Base-by-base conservation (phyloP, 2,329 filamentous ascomycete genomes). In the Xylariales sp. region DNA sequence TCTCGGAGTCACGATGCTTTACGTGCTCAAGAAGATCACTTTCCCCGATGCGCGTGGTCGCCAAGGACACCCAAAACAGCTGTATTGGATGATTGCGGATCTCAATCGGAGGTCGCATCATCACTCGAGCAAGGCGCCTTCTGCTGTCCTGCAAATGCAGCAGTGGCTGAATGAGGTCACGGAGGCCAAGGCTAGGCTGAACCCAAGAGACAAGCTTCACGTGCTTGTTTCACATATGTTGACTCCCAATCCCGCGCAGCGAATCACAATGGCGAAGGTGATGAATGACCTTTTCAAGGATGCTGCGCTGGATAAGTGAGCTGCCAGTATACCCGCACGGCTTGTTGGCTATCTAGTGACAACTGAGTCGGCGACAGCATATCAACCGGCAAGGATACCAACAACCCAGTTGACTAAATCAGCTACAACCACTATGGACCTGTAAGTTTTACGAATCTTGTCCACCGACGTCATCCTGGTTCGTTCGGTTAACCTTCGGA, bases 51-150 rank as follows among this genome's bases (percentile, higher is more conserved):
- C 65, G 24, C 69, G 76, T 15, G 70, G 66, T 3, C 59, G 69
- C 19, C 65, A 66, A 39, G 63, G 66, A 2, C 70, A 75, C 43
- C 66, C 69, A 1, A 66, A 65, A 42, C 70, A 71, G 20, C 59
- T 80, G 15, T 77, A 78, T 58, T 80, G 76, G 76, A 63, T 69
- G 52, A 80, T 80, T 46, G 73, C 73, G 1, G 73, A 76, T 28
- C 61, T 80, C 29, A 75, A 80, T 56, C 68, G 62, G 16, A 56
- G 52, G 38, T 42, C 61, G 53, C 44, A 54, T 41, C 44, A 53
- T 18, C 49, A 53, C 27, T 29, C 49, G 2, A 46, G 46, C 29
- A 51, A 50, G 34, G 38, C 46, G 12, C 43, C 49, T 19, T 58
- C 63, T 12, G 74, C 76, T 3, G 65, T 68, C 3, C 48, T 59